Percentiles rank a stretch among this genome's conserved stretches.
Conservation (phyloP, 768 basidiomycete genomes). For the Pisolithus sp. region DNA sequence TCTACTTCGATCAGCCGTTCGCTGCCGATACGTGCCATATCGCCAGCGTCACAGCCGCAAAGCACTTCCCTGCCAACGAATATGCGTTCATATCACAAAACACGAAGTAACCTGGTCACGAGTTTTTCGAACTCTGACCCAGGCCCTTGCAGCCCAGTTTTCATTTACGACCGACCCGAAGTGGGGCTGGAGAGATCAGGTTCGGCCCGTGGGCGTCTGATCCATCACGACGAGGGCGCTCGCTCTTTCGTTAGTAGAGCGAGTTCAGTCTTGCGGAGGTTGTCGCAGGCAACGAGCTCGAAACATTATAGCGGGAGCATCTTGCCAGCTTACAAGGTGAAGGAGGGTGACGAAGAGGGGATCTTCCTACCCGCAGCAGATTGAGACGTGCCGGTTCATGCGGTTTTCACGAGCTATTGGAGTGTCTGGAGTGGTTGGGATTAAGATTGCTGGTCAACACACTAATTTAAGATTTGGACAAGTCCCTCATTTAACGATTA, state of each 20-base stretch:
- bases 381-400: background rate
- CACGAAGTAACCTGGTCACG: conserved; percentile 24
- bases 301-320: conserved; percentile 4
- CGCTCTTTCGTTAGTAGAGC: conserved; percentile 23
- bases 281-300: conserved; percentile 16
- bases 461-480: background rate
- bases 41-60: background rate
- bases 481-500: no score
- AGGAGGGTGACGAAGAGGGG: conserved; percentile 4
- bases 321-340: conserved; percentile 4
- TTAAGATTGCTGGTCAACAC: background rate
- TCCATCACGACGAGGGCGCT: conserved; percentile 4
- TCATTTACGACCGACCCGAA: background rate
- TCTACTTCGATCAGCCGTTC: conserved; percentile 6
- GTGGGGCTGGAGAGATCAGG: conserved; percentile 10
- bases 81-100: background rate
- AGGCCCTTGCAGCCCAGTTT: background rate
- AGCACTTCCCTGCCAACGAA: background rate
- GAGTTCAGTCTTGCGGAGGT: conserved; percentile 20
- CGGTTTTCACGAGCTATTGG: background rate
- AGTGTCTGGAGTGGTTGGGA: background rate
- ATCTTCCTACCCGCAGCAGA: background rate
- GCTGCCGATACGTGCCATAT: background rate
- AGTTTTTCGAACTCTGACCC: conserved; percentile 11
- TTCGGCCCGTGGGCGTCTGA: conserved; percentile 19